These are phyloP conservation scores for Eucalyptus dawsonii DNA, from an alignment of 345 rosid genomes.

Conservation along the genomic window DNA sequence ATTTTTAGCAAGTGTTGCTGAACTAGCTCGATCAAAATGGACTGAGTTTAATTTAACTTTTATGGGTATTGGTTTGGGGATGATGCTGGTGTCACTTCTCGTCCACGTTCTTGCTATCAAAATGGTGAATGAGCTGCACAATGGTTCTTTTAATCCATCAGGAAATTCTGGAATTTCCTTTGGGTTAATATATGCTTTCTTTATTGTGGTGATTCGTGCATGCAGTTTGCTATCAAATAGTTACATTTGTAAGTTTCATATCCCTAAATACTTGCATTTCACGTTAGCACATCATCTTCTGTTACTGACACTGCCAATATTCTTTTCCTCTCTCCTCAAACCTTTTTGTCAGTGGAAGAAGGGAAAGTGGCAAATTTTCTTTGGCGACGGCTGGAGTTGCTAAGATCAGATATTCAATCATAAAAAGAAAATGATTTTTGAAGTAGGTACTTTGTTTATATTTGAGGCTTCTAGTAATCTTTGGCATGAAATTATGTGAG, in stretches of 20 bases:
- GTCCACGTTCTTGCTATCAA: conserved; percentile 29
- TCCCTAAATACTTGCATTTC: background rate
- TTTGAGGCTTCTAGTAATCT: background rate
- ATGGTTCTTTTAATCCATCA: conserved; percentile 4
- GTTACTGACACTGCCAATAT: background rate
- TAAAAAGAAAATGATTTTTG: conserved; percentile 37
- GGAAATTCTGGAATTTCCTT: conserved; percentile 26
- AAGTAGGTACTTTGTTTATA: conserved; percentile 31
- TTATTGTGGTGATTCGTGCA: conserved; percentile 54
- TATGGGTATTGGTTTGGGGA: conserved; percentile 69
- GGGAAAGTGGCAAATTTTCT: conserved; percentile 87
- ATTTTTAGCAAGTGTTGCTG: conserved; percentile 63
- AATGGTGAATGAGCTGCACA: conserved; percentile 10
- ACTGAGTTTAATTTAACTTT: conserved; percentile 74
- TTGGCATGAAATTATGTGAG: background rate
- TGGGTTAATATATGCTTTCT: conserved; percentile 26
- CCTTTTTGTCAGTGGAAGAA: conserved; percentile 67
- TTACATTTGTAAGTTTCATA: conserved; percentile 60
- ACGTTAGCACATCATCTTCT: background rate
- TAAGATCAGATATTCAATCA: conserved; percentile 49
- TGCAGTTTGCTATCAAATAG: conserved; percentile 92
- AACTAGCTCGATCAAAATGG: conserved; percentile 91
- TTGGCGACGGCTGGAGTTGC: conserved; percentile 73
- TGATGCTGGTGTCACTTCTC: conserved; percentile 46
- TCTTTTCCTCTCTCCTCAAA: background rate